Conservation (phyloP, 75 land plant genomes). For the Chamaecyparis obtusa region DNA sequence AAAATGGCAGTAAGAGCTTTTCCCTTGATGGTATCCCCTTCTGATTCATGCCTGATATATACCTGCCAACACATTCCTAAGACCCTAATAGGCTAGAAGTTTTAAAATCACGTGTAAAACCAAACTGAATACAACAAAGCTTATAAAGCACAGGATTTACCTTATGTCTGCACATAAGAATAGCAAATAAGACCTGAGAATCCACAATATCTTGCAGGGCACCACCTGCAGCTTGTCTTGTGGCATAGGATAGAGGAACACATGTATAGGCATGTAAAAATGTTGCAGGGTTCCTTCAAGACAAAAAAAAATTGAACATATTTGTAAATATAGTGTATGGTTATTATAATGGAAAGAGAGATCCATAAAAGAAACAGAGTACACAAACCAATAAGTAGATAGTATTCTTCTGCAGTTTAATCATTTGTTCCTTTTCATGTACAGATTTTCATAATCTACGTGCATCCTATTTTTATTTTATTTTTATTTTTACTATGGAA, state of each 20-base stretch:
- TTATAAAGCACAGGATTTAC: slow-evolving; percentile 13
- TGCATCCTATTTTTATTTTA: background rate
- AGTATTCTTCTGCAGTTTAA: background rate
- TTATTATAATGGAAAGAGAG: background rate
- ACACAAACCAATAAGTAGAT: background rate
- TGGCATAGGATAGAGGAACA: slow-evolving; percentile 44
- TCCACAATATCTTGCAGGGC: slow-evolving; percentile 49
- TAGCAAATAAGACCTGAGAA: slow-evolving; percentile 38
- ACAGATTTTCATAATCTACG: background rate
- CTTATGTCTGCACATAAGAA: slow-evolving; percentile 46
- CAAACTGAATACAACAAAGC: background rate
- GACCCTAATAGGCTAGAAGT: background rate
- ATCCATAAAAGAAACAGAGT: background rate
- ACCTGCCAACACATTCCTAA: background rate
- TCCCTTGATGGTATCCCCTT: background rate
- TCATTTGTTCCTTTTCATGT: background rate
- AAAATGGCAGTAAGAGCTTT: background rate
- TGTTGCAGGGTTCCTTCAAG: slow-evolving; percentile 42
- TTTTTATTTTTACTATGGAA: no score
- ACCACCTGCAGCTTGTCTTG: slow-evolving; percentile 52
- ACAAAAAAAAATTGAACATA: background rate
- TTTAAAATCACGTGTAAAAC: background rate
- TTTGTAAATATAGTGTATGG: background rate
- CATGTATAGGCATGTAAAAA: slow-evolving; percentile 48
- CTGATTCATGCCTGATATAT: background rate